Evolutionary conservation across 2,329 filamentous ascomycete genomes (phyloP), one percentile per base, ranked within the genome.

Genomic region (Talaromyces sp.): DNA sequence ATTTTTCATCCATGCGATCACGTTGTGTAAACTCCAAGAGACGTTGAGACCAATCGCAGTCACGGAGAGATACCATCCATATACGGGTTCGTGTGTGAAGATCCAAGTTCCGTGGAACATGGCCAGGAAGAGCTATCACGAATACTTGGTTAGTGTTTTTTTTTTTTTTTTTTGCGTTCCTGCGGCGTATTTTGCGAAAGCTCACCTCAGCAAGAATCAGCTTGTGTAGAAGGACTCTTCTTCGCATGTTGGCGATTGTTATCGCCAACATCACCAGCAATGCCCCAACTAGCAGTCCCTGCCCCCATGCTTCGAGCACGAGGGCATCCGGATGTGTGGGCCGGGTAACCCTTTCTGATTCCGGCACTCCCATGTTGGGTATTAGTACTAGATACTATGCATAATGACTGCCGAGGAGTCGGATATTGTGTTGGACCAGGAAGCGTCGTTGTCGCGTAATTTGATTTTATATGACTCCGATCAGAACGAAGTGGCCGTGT

Each of bases 1-100:
- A 67, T 85, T 87, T 74, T 89, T 89, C 74, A 90, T 83, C 87
- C 87, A 90, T 0, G 87, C 82, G 66, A 90, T 86, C 66, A 89
- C 80, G 67, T 89, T 90, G 73, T 90, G 87, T 9, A 90, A 75
- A 13, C 80, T 82, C 85, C 86, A 89, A 3, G 85, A 88, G n/a
- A 82, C 76, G 68, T 88, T 87, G 27, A 90, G 81, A 19, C 85
- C 81, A 8, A 88, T 83, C 9, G 60, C 8, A 85, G 87, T 2
- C 84, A 52, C 86, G 27, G 81, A 87, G 2, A 89, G 79, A 74
- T 87, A 89, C 87, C 87, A 89, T 58, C 84, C 85, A 70, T 87
- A 88, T 3, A 79, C 78, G 0, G 84, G 84, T 9, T 79, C 80
- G 66, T 81, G 76, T 62, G 83, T 81, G 74, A 88, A 88, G 41